Conservation (phyloP, 1,284 basidiomycete species). For the Cronartium ribicola region DNA sequence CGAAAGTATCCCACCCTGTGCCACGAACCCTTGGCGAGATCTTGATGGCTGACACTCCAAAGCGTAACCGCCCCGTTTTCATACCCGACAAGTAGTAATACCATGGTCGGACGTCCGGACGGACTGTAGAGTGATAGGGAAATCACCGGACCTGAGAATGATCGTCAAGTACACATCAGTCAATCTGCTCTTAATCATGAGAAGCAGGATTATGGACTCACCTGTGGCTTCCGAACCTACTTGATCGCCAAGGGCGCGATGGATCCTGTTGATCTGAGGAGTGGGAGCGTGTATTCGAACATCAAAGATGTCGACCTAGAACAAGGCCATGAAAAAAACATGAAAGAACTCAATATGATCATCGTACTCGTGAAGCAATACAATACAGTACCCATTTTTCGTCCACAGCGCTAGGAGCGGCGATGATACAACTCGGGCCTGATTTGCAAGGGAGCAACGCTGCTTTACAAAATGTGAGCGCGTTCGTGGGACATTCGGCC, state of each 20-base stretch:
- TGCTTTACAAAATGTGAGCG: constrained; percentile 33
- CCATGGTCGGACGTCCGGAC: neutral
- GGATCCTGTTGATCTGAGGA: constrained; percentile 25
- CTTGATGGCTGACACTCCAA: constrained; percentile 2
- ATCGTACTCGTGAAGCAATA: too few species aligned
- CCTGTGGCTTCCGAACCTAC: neutral
- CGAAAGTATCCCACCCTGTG: constrained; percentile 12
- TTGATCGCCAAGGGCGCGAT: constrained; percentile 11
- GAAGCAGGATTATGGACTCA: neutral
- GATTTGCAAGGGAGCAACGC: neutral
- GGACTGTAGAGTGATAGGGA: constrained; percentile 10
- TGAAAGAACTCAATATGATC: neutral
- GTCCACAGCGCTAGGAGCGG: constrained; percentile 22
- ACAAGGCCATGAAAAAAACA: neutral
- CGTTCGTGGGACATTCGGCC: constrained; percentile 19
- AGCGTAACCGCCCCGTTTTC: constrained; percentile 15
- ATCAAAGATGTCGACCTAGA: constrained; percentile 26
- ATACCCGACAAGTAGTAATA: constrained; percentile 28
- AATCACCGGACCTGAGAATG: constrained; percentile 18
- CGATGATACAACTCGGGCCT: constrained; percentile 10
- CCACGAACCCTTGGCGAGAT: constrained; percentile 7
- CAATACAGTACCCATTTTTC: constrained; percentile 15
- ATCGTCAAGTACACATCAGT: neutral
- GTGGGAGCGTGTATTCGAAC: neutral
- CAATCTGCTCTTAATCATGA: neutral